Percentiles rank a stretch among this genome's conserved stretches.
phyloP scores from a whole-genome alignment of 2,329 filamentous ascomycete genomes.

The Pseudonectria foliicola region DNA sequence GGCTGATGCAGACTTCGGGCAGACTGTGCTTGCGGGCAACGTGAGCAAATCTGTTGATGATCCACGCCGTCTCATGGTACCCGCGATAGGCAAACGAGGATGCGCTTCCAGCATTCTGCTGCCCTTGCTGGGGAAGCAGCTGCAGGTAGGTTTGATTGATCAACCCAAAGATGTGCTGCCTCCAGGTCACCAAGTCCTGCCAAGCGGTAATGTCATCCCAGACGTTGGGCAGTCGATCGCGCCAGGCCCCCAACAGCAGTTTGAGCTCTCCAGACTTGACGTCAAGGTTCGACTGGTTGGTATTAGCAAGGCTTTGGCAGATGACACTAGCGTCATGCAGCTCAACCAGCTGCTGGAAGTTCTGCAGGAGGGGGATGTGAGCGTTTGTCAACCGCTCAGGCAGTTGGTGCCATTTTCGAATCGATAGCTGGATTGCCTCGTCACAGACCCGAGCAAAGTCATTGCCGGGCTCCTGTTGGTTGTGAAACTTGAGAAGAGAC shows the following conservation, averaged over 20 bases:
- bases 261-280: constrained; percentile 94
- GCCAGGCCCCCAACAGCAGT: constrained; percentile 86
- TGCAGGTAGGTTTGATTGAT: constrained; percentile 92
- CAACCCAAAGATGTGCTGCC: constrained; percentile 95
- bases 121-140: constrained; percentile 68
- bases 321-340: constrained; percentile 97
- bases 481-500: constrained; percentile 88
- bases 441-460: constrained; percentile 91
- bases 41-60: constrained; percentile 97
- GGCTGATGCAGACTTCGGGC: constrained; percentile 93
- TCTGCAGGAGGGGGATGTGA: constrained; percentile 89
- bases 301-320: constrained; percentile 80
- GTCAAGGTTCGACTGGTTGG: constrained; percentile 78
- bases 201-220: constrained; percentile 99
- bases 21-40: constrained; percentile 95
- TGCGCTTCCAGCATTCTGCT: constrained; percentile 74
- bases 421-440: constrained; percentile 93
- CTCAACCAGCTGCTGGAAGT: constrained; percentile 97
- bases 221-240: constrained; percentile 89
- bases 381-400: constrained; percentile 88
- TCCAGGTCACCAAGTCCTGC: constrained; percentile 99
- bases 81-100: constrained; percentile 88
- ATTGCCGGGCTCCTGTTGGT: constrained; percentile 68
- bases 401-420: constrained; percentile 98
- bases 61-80: constrained; percentile 99